Evolutionary conservation across 176 grass and related monocot genomes (phyloP), one percentile per base, ranked within the genome.

Genomic region (Triticum urartu): DNA sequence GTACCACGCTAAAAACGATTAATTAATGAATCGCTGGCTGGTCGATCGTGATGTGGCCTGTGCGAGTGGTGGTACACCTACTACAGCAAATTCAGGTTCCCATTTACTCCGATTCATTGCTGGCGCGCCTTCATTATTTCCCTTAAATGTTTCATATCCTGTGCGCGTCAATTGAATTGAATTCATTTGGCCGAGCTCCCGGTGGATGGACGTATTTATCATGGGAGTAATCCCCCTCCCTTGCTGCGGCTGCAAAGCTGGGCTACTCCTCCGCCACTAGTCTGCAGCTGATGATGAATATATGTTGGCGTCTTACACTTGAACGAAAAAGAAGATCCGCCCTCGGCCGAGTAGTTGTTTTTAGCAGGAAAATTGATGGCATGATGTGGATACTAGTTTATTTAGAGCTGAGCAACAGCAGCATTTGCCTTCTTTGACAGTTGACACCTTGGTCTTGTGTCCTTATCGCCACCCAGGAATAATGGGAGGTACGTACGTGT

Each of bases 61-160:
- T 81, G 83, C 61, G 68, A 54, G 88, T 58, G 70, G 45, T 14
- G 6, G 64, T 33, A 34, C 54, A 59, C 18, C 28, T 26, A 24
- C 39, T 72, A 81, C 84, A 40, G 88, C 78, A 39, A 89, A 81
- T 89, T 86, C 83, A 81, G 83, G 62, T 81, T 89, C 68, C 70
- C 88, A 86, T 86, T 89, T 86, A 89, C 83, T 89, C 69, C 83
- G n/a, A 86, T 89, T 86, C 70, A 89, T 82, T 68, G 88, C 83
- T 21, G 72, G 72, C 72, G 13, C 42, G 9, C 72, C 72, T 17
- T 50, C 74, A 56, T 77, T 34, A 77, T 77, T 77, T 33, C 40
- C 71, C 88, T 90, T 90, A 32, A 90, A 90, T 90, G 84, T 82
- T 82, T 63, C 30, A 7, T 79, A 71, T 90, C 64, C 79, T 86